These are phyloP conservation scores for Cytospora piceae DNA, from an alignment of 2,329 filamentous ascomycete species.

Conservation along the genomic window DNA sequence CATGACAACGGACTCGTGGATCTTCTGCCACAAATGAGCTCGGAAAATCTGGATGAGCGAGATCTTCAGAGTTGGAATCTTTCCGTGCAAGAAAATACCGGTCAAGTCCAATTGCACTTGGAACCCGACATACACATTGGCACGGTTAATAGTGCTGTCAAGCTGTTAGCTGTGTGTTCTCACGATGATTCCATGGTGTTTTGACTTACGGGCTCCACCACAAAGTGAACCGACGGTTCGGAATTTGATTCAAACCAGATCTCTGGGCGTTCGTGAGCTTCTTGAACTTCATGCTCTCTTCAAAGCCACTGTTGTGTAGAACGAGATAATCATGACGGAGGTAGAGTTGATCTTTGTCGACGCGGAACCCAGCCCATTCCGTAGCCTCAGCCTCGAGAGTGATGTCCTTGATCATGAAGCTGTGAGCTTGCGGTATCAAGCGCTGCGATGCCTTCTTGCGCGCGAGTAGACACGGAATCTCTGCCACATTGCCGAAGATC, in stretches of 20 bases:
- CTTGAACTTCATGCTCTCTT: slow-evolving; percentile 89
- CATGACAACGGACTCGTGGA: slow-evolving; percentile 96
- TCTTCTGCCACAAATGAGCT: slow-evolving; percentile 99
- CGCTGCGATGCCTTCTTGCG: too few relatives aligned
- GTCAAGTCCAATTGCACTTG: slow-evolving; percentile 97
- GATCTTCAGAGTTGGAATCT: slow-evolving; percentile 97
- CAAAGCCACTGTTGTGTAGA: slow-evolving; percentile 23
- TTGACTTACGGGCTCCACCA: slow-evolving; percentile 68
- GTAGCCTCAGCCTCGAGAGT: too few relatives aligned
- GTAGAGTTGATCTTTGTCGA: too few relatives aligned
- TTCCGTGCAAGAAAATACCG: slow-evolving; percentile 98
- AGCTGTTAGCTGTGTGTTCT: slow-evolving; percentile 2
- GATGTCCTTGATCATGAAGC: too few relatives aligned
- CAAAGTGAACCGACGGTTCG: slow-evolving; percentile 95
- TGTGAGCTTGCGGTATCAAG: too few relatives aligned
- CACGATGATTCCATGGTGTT: not conserved
- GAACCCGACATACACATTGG: slow-evolving; percentile 99
- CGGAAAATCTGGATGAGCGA: slow-evolving; percentile 99
- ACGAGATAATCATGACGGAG: too few relatives aligned
- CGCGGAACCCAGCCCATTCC: too few relatives aligned
- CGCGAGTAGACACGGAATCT: too few relatives aligned
- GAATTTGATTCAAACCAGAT: slow-evolving; percentile 96
- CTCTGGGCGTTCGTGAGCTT: slow-evolving; percentile 97
- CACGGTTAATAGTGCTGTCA: slow-evolving; percentile 70
- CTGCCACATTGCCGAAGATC: too few relatives aligned